Base-by-base conservation (phyloP, 352 stramenopile species). In the Thalassiosira oceanica region DNA sequence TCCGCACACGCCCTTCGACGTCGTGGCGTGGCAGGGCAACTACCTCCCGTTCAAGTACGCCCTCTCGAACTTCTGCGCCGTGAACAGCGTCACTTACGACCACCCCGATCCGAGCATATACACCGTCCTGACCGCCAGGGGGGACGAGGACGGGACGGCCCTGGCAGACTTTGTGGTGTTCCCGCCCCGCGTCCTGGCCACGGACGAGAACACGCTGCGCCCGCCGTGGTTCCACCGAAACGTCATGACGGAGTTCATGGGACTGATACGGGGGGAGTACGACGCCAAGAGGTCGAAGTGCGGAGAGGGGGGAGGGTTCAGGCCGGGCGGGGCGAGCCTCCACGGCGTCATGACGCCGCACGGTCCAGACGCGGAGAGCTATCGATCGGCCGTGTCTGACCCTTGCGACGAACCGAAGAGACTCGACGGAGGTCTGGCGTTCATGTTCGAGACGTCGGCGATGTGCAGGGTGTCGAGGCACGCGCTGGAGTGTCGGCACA, bases 31-130 rank as follows among this genome's bases (percentile, higher is more conserved):
- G 94, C 95, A 98, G 65, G 96, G 95, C 31, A 98, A 98, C 78
- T 98, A 98, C 61, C 78, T 96, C 11, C 95, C 96, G 26, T 98
- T 94, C 93, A 98, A 98, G 74, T 98, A 98, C 89, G 91, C 97
- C 64, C 76, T 98, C 45, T 80, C 91, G 54, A 93, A 95, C 51
- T 98, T 98, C 63, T 96, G 90, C 77, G 95, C 87, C 35, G 94
- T 98, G 78, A 98, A 98, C 68, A 94, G 91, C 8, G 94, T 98
- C 29, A 96, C 84, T 55, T 98, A 94, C 58, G 95, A 98, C 85
- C 96, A 98, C 83, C 89, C 93, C 41, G 95, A 98, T 81, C 95
- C 95, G 18, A 97, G 89, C 10, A 98, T 98, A 65, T 98, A 97
- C 68, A 98, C 94, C 11, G 95, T 98, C 5, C 80, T 98, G n/a